A percentile compares a stretch with the other conserved stretches of the same genome.
Conservation (phyloP, 768 basidiomycete species). For the Tulasnella sp. region DNA sequence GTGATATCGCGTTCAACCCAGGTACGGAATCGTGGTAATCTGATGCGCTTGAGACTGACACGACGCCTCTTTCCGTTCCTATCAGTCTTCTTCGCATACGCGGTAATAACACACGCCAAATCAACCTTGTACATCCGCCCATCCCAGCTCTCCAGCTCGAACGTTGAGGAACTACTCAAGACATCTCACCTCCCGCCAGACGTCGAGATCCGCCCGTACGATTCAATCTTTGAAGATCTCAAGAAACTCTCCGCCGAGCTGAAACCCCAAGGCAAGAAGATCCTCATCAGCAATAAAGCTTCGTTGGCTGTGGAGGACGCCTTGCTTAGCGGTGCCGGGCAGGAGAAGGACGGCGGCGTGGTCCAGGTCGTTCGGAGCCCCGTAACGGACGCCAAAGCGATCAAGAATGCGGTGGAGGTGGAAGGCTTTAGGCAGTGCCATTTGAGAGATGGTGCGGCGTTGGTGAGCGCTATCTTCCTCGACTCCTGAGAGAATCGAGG, state of each 20-base stretch:
- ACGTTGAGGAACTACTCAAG: constrained; percentile 33
- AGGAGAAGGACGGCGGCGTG: constrained; percentile 41
- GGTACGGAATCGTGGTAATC: constrained; percentile 39
- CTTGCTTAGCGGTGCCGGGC: constrained; percentile 42
- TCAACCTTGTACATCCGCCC: constrained; percentile 68
- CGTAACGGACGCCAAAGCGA: constrained; percentile 70
- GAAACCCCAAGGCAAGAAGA: constrained; percentile 46
- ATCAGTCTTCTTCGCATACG: constrained; percentile 88
- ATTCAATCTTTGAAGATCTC: constrained; percentile 61
- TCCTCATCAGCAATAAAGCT: constrained; percentile 72
- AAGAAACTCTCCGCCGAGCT: constrained; percentile 41
- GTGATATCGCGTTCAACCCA: constrained; percentile 87
- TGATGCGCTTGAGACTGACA: background rate
- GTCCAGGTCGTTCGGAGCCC: constrained; percentile 64
- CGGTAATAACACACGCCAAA: constrained; percentile 58
- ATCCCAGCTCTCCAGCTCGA: constrained; percentile 47
- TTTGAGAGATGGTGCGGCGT: constrained; percentile 83
- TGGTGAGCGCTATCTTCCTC: constrained; percentile 39
- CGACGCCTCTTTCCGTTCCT: background rate
- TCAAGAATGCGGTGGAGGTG: constrained; percentile 77
- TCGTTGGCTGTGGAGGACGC: constrained; percentile 80
- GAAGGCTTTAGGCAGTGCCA: constrained; percentile 88
- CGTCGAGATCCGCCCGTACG: constrained; percentile 69
- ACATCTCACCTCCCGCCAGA: constrained; percentile 33
- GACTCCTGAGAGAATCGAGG: background rate